phyloP scores from a whole-genome alignment of 345 rosid species.

The Litchi chinensis region DNA sequence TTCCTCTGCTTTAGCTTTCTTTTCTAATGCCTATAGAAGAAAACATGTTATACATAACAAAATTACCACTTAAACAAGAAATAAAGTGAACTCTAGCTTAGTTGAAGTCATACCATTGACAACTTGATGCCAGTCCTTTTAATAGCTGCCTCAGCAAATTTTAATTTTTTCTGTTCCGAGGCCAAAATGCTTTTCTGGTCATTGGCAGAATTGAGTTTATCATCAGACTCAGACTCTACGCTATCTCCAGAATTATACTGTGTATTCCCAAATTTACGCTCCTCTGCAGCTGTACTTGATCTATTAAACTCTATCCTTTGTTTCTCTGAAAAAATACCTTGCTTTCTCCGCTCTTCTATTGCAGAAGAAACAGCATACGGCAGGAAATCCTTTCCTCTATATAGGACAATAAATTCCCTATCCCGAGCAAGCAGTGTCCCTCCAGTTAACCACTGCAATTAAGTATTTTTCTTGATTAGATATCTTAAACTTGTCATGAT shows the following conservation, averaged over 20 bases:
- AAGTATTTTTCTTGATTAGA: constrained; percentile 30
- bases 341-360: constrained; percentile 73
- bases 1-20: constrained; percentile 81
- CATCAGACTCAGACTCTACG: constrained; percentile 20
- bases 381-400: constrained; percentile 97
- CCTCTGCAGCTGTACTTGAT: constrained; percentile 28
- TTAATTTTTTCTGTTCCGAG: constrained; percentile 37
- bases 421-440: constrained; percentile 82
- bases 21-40: constrained; percentile 64
- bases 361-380: constrained; percentile 85
- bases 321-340: constrained; percentile 36
- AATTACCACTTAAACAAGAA: constrained; percentile 21
- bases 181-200: constrained; percentile 26
- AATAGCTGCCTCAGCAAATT: constrained; percentile 54
- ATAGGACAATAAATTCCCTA: constrained; percentile 75
- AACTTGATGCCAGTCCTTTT: constrained; percentile 61
- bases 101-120: constrained; percentile 56
- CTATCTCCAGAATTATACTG: constrained; percentile 21
- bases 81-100: constrained; percentile 17
- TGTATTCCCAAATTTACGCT: constrained; percentile 21
- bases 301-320: constrained; percentile 25
- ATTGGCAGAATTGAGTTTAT: constrained; percentile 24
- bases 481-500: neutral
- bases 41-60: constrained; percentile 19
- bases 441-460: constrained; percentile 86